phyloP scores from a whole-genome alignment of 2,329 filamentous ascomycete genomes.

The Ambrosiella xylebori region DNA sequence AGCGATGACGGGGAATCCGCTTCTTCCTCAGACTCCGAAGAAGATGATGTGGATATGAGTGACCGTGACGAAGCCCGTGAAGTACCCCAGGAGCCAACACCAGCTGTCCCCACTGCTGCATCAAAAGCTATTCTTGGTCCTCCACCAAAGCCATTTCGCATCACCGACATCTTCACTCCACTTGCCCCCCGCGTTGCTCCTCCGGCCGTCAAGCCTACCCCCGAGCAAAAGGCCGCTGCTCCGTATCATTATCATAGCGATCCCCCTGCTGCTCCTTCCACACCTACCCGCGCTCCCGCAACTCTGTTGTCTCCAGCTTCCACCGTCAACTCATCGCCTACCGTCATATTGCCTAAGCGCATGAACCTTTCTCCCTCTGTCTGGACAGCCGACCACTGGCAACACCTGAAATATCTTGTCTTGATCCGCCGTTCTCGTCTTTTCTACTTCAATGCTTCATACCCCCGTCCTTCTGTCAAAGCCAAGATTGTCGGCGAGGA shows the following conservation, averaged over 20 bases:
- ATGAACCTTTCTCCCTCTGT: slow-evolving; percentile 23
- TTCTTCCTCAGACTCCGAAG: neutral
- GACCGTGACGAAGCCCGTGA: neutral
- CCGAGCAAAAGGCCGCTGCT: slow-evolving; percentile 6
- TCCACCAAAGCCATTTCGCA: neutral
- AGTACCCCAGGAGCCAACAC: neutral
- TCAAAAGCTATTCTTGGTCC: neutral
- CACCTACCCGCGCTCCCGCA: neutral
- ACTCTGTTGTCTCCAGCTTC: slow-evolving; percentile 13
- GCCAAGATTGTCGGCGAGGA: slow-evolving; percentile 29
- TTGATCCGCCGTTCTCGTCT: slow-evolving; percentile 29
- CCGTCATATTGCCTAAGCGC: slow-evolving; percentile 5
- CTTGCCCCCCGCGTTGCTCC: neutral
- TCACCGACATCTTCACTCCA: slow-evolving; percentile 8
- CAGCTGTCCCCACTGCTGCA: neutral
- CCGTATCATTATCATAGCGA: slow-evolving; percentile 9
- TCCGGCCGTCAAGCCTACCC: neutral
- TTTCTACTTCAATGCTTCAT: slow-evolving; percentile 20
- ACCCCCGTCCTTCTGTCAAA: slow-evolving; percentile 14
- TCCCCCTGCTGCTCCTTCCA: neutral
- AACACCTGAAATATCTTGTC: slow-evolving; percentile 33
- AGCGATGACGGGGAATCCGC: neutral
- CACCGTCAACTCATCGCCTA: slow-evolving; percentile 18
- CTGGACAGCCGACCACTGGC: slow-evolving; percentile 37
- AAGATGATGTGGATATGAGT: neutral